These are phyloP conservation scores for Cardamine chenopodiifolia DNA, from an alignment of 345 rosid genomes.

Conservation along the genomic window DNA sequence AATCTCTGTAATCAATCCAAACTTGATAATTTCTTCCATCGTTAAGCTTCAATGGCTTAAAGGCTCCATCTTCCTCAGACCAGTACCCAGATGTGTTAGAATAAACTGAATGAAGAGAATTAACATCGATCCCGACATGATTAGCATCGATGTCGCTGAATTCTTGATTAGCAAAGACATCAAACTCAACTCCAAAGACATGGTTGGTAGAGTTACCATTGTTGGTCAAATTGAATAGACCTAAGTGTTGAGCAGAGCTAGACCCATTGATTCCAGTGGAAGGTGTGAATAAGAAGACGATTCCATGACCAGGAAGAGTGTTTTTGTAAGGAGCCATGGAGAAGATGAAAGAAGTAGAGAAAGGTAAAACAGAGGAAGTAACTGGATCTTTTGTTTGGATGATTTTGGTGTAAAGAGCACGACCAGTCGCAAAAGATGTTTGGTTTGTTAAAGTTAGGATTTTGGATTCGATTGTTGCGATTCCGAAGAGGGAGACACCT, in stretches of 20 bases:
- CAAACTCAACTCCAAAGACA: conserved; percentile 54
- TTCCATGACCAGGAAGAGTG: conserved; percentile 56
- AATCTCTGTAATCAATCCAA: conserved; percentile 70
- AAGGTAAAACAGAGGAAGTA: conserved; percentile 48
- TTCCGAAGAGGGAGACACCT: conserved; percentile 39
- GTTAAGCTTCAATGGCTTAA: conserved; percentile 60
- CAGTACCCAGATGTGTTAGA: conserved; percentile 46
- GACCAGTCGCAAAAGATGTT: conserved; percentile 48
- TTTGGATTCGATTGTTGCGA: conserved; percentile 46
- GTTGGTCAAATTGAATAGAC: conserved; percentile 52
- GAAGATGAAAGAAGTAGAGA: conserved; percentile 64
- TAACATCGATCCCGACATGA: conserved; percentile 53
- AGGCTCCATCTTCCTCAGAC: conserved; percentile 41
- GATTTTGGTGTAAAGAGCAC: conserved; percentile 46
- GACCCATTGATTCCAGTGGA: conserved; percentile 45
- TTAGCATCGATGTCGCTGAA: conserved; percentile 51
- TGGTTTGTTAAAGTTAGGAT: conserved; percentile 52
- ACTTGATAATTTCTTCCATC: conserved; percentile 78
- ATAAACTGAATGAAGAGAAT: conserved; percentile 43
- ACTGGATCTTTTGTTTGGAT: conserved; percentile 42
- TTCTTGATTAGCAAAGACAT: conserved; percentile 53
- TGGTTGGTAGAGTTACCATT: conserved; percentile 45
- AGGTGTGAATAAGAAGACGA: conserved; percentile 55
- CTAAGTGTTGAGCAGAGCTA: conserved; percentile 52
- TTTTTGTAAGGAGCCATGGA: conserved; percentile 48